phyloP scores from a whole-genome alignment of 2,329 filamentous ascomycete species.

The Stagonosporopsis tanaceti region DNA sequence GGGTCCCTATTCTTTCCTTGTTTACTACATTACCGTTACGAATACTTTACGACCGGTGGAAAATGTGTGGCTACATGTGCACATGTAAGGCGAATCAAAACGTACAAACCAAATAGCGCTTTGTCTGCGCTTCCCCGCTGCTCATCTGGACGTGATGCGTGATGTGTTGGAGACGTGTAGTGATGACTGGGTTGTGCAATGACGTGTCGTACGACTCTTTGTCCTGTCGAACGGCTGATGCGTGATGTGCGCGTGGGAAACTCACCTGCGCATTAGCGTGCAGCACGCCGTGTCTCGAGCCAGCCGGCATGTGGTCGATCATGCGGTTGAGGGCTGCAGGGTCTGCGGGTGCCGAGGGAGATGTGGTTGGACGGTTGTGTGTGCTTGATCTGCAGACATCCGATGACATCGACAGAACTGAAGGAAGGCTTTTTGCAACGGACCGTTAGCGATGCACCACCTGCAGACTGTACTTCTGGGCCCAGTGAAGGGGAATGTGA shows the following conservation, averaged over 20 bases:
- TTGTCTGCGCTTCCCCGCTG: neutral
- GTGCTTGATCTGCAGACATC: neutral
- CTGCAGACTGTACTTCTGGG: neutral
- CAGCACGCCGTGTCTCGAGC: neutral
- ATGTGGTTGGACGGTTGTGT: neutral
- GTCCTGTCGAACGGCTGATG: neutral
- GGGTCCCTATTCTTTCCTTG: neutral
- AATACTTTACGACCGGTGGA: neutral
- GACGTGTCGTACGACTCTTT: neutral
- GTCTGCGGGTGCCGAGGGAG: neutral
- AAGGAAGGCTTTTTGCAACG: neutral
- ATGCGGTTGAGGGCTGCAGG: neutral
- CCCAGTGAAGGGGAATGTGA: neutral
- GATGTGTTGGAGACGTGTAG: neutral
- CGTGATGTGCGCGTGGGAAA: neutral
- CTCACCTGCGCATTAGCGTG: neutral
- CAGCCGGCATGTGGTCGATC: neutral
- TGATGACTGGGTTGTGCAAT: neutral
- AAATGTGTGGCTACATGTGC: neutral
- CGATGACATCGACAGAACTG: neutral
- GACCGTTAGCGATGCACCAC: neutral
- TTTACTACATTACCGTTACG: neutral
- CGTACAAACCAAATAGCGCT: neutral
- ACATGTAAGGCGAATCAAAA: constrained; percentile 1
- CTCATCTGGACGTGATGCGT: neutral